Evolutionary conservation across 768 basidiomycete genomes (phyloP).

Genomic region (Neoboletus magnificus): DNA sequence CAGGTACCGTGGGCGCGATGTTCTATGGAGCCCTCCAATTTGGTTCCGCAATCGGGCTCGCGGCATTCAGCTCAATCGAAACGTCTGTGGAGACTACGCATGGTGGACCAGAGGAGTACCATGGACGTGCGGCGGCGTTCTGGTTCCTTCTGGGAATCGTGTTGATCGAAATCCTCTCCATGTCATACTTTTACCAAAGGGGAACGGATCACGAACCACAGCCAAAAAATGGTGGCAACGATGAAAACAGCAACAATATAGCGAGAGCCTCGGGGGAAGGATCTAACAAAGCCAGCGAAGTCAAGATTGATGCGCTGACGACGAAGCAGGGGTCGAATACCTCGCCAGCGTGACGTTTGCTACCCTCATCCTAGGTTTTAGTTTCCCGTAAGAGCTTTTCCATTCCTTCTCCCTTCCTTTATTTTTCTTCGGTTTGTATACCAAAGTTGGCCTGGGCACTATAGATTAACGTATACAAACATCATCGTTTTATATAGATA

Average conservation of each 20-base stretch:
- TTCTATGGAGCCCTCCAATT: constrained; percentile 53
- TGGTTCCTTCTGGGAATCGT: constrained; percentile 43
- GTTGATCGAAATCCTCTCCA: constrained; percentile 28
- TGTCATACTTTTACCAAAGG: constrained; percentile 35
- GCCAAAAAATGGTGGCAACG: background rate
- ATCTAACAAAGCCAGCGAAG: background rate
- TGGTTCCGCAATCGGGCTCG: constrained; percentile 49
- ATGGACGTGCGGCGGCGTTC: constrained; percentile 44
- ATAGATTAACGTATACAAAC: background rate
- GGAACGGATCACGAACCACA: constrained; percentile 13
- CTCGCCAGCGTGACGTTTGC: background rate
- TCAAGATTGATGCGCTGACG: background rate
- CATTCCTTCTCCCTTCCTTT: background rate
- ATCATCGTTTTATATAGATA: background rate
- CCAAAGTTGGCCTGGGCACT: background rate
- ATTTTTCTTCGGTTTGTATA: background rate
- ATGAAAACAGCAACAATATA: background rate
- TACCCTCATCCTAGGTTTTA: background rate
- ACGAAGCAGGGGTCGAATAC: background rate
- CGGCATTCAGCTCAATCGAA: constrained; percentile 47
- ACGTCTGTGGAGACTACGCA: constrained; percentile 38
- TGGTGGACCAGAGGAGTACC: constrained; percentile 32
- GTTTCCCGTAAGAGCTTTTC: background rate
- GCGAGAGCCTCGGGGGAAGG: background rate
- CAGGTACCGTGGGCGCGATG: constrained; percentile 55